These are phyloP conservation scores for Neospermospora avenae DNA, from an alignment of 2,329 filamentous ascomycete genomes.

Conservation along the genomic window DNA sequence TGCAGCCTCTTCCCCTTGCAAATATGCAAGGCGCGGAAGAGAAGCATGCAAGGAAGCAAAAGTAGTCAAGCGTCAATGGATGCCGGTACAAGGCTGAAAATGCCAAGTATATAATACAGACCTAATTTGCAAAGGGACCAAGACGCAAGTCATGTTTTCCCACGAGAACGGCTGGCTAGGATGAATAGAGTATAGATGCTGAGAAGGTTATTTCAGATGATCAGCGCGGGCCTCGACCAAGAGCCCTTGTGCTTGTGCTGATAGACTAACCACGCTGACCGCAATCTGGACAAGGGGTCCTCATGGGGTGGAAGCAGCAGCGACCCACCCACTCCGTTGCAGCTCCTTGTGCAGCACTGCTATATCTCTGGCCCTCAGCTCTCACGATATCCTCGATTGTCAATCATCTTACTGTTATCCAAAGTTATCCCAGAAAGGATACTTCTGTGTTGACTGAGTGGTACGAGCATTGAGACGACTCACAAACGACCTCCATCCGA, in stretches of 20 bases:
- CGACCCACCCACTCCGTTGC: background rate
- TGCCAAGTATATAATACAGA: background rate
- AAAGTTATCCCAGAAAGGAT: background rate
- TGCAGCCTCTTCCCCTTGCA: background rate
- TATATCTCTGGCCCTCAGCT: constrained; percentile 7
- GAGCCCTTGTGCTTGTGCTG: constrained; percentile 15
- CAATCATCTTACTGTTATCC: background rate
- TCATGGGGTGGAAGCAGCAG: background rate
- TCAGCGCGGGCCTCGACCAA: constrained; percentile 4
- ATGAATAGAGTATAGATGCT: background rate
- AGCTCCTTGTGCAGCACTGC: background rate
- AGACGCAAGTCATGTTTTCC: background rate
- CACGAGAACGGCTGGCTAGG: background rate
- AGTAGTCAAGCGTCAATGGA: background rate
- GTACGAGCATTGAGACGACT: background rate
- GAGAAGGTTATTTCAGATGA: constrained; percentile 9
- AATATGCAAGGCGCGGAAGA: background rate
- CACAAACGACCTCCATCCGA: background rate
- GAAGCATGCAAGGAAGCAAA: background rate
- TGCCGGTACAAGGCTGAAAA: constrained; percentile 1
- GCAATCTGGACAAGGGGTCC: constrained; percentile 6
- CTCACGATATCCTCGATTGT: background rate
- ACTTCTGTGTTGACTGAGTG: background rate
- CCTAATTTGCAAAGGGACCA: background rate
- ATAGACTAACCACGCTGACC: constrained; percentile 9